phyloP scores from a whole-genome alignment of 2,329 filamentous ascomycete species.

The Diaporthe humulicola region DNA sequence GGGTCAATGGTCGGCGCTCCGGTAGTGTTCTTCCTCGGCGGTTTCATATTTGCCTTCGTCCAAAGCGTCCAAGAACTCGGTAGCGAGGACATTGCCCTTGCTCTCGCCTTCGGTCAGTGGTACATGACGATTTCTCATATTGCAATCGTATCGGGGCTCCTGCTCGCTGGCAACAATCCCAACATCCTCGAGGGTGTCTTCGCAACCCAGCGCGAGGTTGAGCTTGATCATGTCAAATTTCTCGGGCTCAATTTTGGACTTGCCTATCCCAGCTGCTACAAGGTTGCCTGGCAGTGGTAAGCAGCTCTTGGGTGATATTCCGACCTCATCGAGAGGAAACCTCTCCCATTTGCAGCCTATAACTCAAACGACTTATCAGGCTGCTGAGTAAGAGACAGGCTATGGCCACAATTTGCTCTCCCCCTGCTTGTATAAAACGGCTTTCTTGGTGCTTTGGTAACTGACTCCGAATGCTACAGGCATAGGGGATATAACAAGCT shows the following conservation, averaged over 20 bases:
- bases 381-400: no score
- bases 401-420: no score
- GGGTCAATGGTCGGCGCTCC: slow-evolving; percentile 46
- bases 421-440: no score
- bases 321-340: no score
- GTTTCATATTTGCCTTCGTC: slow-evolving; percentile 44
- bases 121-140: slow-evolving; percentile 47
- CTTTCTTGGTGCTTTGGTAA: no score
- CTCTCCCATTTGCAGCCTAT: no score
- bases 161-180: slow-evolving; percentile 48
- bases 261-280: slow-evolving; percentile 46
- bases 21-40: slow-evolving; percentile 46
- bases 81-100: slow-evolving; percentile 40
- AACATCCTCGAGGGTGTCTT: slow-evolving; percentile 47
- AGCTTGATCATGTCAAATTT: slow-evolving; percentile 38
- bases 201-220: slow-evolving; percentile 39
- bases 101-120: slow-evolving; percentile 33
- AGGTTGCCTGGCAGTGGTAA: slow-evolving; percentile 46
- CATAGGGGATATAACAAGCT: slow-evolving; percentile 46
- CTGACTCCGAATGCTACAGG: no score
- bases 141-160: slow-evolving; percentile 44
- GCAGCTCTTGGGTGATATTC: no score
- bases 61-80: slow-evolving; percentile 42
- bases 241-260: slow-evolving; percentile 42
- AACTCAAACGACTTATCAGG: no score